Percentiles rank a stretch among this genome's conserved stretches.
Conservation (phyloP, 2,329 filamentous ascomycete genomes). For the Nigrospora sphaerica region DNA sequence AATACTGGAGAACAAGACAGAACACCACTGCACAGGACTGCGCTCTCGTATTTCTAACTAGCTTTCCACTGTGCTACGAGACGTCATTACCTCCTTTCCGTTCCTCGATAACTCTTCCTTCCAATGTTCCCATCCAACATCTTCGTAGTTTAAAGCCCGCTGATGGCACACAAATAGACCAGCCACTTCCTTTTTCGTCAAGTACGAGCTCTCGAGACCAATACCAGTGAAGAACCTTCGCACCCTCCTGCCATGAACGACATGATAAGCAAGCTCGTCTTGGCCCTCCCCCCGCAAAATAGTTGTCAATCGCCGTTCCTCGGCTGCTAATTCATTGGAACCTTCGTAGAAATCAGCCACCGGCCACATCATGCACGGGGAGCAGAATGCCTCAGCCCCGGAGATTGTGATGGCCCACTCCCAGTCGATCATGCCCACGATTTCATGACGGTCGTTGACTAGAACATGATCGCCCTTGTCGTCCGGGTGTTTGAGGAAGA, state of each 20-base stretch:
- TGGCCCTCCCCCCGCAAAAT: slow-evolving; percentile 14
- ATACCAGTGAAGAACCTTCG: slow-evolving; percentile 15
- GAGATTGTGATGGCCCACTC: slow-evolving; percentile 25
- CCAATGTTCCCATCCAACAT: background rate
- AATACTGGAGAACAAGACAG: no score
- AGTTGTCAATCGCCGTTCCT: slow-evolving; percentile 13
- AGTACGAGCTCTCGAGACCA: slow-evolving; percentile 1
- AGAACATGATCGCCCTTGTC: slow-evolving; percentile 39
- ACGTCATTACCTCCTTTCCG: background rate
- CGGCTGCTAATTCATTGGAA: slow-evolving; percentile 15
- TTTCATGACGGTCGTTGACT: slow-evolving; percentile 27
- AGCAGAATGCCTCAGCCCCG: slow-evolving; percentile 22
- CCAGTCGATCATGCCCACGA: slow-evolving; percentile 38
- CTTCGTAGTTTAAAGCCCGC: slow-evolving; percentile 5
- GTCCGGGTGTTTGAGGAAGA: slow-evolving; percentile 35
- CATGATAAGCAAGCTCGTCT: slow-evolving; percentile 10
- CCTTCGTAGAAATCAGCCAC: slow-evolving; percentile 24
- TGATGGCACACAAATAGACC: slow-evolving; percentile 8
- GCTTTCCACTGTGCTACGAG: no score
- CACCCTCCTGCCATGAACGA: slow-evolving; percentile 11
- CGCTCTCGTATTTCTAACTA: no score
- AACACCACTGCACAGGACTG: no score
- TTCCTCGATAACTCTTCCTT: background rate
- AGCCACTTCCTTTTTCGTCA: slow-evolving; percentile 3
- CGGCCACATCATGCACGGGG: slow-evolving; percentile 26